Conservation (phyloP, 2,329 filamentous ascomycete genomes). For the Ceratocystis diversiconidia region DNA sequence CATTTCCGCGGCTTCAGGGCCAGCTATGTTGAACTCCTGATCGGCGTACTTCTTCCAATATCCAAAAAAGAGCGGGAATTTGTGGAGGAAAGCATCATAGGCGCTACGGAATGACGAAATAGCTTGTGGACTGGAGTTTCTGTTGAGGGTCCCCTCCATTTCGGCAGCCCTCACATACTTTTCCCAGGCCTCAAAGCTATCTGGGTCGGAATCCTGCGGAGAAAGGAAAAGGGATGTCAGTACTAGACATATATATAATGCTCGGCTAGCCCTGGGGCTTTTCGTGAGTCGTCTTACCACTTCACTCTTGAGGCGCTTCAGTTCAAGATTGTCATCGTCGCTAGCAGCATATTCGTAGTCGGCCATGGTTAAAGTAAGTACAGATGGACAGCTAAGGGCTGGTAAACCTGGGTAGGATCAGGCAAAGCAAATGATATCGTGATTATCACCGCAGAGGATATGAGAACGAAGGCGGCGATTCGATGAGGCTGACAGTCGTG, state of each 20-base stretch:
- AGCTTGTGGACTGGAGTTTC: conserved; percentile 89
- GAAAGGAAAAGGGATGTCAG: background rate
- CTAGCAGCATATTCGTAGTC: conserved; percentile 14
- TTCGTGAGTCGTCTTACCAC: conserved; percentile 45
- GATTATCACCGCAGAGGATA: background rate
- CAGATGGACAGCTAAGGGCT: background rate
- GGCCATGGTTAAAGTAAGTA: conserved; percentile 2
- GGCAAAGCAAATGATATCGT: no score
- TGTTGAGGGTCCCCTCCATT: conserved; percentile 85
- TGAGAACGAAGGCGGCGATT: background rate
- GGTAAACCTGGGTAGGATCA: background rate
- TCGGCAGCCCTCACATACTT: conserved; percentile 75
- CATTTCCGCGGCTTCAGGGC: conserved; percentile 94
- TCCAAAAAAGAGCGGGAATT: conserved; percentile 89
- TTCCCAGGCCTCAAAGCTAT: conserved; percentile 93
- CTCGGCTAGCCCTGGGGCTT: background rate
- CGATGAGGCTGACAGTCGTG: no score
- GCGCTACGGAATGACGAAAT: conserved; percentile 74
- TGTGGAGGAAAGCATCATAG: conserved; percentile 85
- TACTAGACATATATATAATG: background rate
- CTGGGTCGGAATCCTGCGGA: conserved; percentile 51
- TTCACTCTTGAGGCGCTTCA: conserved; percentile 63
- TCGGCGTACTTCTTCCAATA: conserved; percentile 99
- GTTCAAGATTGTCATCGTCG: conserved; percentile 69
- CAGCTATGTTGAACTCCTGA: conserved; percentile 89